Conservation (phyloP, 495 filamentous ascomycete genomes). For the Stereocaulon alpinum region DNA sequence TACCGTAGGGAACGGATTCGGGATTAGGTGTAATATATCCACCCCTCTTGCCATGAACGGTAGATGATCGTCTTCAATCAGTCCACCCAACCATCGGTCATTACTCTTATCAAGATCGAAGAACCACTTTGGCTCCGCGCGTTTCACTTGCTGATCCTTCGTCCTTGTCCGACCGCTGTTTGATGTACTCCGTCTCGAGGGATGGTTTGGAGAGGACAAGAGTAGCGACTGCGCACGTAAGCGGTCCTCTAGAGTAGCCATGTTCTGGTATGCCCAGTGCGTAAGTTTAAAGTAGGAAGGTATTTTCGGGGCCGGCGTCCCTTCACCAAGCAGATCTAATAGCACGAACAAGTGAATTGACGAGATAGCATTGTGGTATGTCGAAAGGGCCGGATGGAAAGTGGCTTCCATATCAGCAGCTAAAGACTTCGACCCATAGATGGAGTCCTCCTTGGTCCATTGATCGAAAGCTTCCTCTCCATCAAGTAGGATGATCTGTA, state of each 20-base stretch:
- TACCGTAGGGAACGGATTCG: constrained; percentile 66
- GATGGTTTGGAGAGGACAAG: constrained; percentile 33
- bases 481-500: constrained; percentile 85
- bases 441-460: constrained; percentile 71
- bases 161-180: neutral
- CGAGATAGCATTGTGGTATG: constrained; percentile 58
- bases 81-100: constrained; percentile 35
- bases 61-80: constrained; percentile 77
- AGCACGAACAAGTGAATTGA: constrained; percentile 84
- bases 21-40: constrained; percentile 79
- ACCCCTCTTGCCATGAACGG: constrained; percentile 82
- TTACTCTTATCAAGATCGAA: constrained; percentile 44
- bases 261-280: constrained; percentile 79
- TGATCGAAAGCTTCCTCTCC: constrained; percentile 82
- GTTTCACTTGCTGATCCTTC: neutral
- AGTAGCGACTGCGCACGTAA: constrained; percentile 49
- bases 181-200: constrained; percentile 10
- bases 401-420: constrained; percentile 63
- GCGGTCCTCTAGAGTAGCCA: constrained; percentile 59
- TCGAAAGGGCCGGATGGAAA: constrained; percentile 57
- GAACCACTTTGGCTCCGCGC: constrained; percentile 32
- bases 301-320: constrained; percentile 57
- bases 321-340: constrained; percentile 76
- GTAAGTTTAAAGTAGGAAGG: constrained; percentile 78
- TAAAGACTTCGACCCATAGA: constrained; percentile 77